Evolutionary conservation across 1,284 basidiomycete genomes (phyloP).

Genomic region (Marasmius sp.): DNA sequence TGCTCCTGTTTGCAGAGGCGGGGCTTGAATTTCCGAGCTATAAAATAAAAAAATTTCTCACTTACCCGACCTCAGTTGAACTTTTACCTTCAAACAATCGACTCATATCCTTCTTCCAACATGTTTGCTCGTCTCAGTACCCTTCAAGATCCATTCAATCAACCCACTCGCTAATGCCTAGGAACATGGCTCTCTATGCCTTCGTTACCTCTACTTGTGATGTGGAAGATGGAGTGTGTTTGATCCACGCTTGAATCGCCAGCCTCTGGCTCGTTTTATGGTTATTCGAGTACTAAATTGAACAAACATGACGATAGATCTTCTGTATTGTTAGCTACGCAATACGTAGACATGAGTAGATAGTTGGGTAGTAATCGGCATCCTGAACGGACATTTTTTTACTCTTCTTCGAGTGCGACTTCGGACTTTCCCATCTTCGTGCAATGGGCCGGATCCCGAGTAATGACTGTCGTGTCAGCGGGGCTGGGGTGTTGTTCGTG

Average conservation of each 20-base stretch:
- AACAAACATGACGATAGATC: constrained; percentile 41
- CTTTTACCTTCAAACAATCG: background rate
- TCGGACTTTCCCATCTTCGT: no score
- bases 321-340: constrained; percentile 9
- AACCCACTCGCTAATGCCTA: constrained; percentile 64
- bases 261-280: constrained; percentile 40
- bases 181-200: constrained; percentile 65
- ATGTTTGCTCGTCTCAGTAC: background rate
- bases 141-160: background rate
- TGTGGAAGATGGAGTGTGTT: constrained; percentile 58
- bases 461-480: background rate
- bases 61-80: background rate
- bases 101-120: background rate
- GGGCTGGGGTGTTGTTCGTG: background rate
- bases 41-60: background rate
- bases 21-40: background rate
- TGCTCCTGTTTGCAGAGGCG: background rate
- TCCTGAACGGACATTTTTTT: no score
- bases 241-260: constrained; percentile 74
- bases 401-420: no score
- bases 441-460: background rate
- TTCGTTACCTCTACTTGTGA: constrained; percentile 70
- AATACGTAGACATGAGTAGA: no score
- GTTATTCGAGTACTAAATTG: constrained; percentile 73
- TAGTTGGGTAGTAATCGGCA: no score